Conservation (phyloP, 2,329 filamentous ascomycete genomes). For the Penicillium sp. region DNA sequence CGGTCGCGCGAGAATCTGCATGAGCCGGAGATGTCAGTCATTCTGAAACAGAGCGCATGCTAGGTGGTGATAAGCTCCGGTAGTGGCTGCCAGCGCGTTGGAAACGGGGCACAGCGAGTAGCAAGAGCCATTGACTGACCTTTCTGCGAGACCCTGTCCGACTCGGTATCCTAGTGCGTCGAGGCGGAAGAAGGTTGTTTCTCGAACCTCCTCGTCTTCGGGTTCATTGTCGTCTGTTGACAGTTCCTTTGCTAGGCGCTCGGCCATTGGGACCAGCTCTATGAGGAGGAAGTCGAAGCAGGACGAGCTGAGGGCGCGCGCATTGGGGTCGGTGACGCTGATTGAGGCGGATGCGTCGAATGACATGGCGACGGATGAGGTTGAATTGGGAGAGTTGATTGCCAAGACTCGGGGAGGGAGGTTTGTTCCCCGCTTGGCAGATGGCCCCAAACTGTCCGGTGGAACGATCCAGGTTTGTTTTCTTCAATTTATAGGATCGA, state of each 20-base stretch:
- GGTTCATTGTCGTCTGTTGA: constrained; percentile 25
- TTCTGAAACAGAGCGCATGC: too few relatives aligned
- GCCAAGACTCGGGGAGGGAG: constrained; percentile 4
- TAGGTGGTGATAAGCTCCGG: too few relatives aligned
- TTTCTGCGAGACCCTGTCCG: constrained; percentile 83
- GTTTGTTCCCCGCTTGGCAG: neutral
- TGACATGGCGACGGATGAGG: constrained; percentile 52
- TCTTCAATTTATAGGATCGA: too few relatives aligned
- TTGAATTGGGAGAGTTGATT: constrained; percentile 3
- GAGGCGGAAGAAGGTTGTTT: constrained; percentile 77
- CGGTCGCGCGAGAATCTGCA: constrained; percentile 53
- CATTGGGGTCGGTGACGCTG: constrained; percentile 66
- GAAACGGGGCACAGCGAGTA: neutral
- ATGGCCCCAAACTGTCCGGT: too few relatives aligned
- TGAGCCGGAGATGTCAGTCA: neutral
- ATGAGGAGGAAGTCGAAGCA: constrained; percentile 93
- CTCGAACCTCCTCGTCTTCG: constrained; percentile 66
- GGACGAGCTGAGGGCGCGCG: constrained; percentile 72
- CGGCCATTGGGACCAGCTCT: constrained; percentile 90
- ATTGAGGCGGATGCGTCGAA: constrained; percentile 65
- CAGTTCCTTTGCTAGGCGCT: constrained; percentile 72
- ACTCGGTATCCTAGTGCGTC: constrained; percentile 86
- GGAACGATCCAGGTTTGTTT: too few relatives aligned
- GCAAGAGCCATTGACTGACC: constrained; percentile 47
- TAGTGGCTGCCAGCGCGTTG: too few relatives aligned